Conservation (phyloP, 2,329 filamentous ascomycete species). For the Aspergillus proliferans region DNA sequence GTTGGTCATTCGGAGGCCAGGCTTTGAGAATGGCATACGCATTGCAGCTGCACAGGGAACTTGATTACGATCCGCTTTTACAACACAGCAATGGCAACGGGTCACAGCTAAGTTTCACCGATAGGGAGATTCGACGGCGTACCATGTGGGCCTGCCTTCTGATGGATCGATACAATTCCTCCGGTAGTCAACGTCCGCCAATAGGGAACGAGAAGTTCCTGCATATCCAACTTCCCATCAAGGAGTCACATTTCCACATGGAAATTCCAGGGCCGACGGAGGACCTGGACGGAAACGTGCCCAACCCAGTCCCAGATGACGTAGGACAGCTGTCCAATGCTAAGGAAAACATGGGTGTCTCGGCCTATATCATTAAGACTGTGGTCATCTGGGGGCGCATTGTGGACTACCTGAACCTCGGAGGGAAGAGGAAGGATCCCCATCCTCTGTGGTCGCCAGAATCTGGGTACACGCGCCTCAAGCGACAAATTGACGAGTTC, state of each 20-base stretch:
- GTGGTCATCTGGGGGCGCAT: slow-evolving; percentile 87
- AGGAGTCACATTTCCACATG: slow-evolving; percentile 81
- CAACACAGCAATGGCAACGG: slow-evolving; percentile 52
- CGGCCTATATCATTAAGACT: slow-evolving; percentile 78
- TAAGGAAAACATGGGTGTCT: slow-evolving; percentile 85
- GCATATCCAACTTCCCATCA: slow-evolving; percentile 82
- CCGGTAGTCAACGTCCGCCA: slow-evolving; percentile 83
- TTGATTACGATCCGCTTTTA: slow-evolving; percentile 69
- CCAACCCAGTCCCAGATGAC: slow-evolving; percentile 56
- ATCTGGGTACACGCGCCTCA: slow-evolving; percentile 68
- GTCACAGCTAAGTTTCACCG: slow-evolving; percentile 74
- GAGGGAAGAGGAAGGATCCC: slow-evolving; percentile 71
- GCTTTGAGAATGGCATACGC: slow-evolving; percentile 97
- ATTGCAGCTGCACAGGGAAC: slow-evolving; percentile 83
- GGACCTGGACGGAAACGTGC: slow-evolving; percentile 65
- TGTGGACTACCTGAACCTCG: slow-evolving; percentile 83
- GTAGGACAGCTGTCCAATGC: slow-evolving; percentile 61
- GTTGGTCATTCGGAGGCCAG: slow-evolving; percentile 92
- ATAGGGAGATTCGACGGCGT: slow-evolving; percentile 83
- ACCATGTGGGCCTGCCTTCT: slow-evolving; percentile 98
- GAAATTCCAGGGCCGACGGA: slow-evolving; percentile 88
- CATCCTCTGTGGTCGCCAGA: slow-evolving; percentile 74
- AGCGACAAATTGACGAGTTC: slow-evolving; percentile 65
- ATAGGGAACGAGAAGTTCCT: slow-evolving; percentile 87
- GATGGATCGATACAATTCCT: slow-evolving; percentile 97